phyloP scores from a whole-genome alignment of 192 early-diverging fungal genomes.

The Entophlyctis luteolus region DNA sequence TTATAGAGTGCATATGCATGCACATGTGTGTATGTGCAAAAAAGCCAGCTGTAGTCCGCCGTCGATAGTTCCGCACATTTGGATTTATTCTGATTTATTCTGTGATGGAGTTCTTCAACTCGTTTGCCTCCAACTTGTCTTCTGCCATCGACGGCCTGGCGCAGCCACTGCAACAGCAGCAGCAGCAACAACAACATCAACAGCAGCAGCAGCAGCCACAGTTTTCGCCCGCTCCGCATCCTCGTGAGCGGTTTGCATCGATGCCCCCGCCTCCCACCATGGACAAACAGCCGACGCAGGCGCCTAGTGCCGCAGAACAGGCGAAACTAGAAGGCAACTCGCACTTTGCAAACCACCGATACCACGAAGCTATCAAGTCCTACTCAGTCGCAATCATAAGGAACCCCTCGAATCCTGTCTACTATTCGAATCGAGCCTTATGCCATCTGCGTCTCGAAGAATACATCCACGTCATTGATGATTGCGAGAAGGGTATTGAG shows the following conservation, averaged over 20 bases:
- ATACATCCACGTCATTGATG: constrained; percentile 53
- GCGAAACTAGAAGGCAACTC: constrained; percentile 33
- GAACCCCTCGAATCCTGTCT: constrained; percentile 56
- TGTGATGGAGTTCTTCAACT: too few relatives aligned
- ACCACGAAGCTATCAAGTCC: constrained; percentile 25
- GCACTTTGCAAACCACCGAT: constrained; percentile 30
- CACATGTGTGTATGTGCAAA: too few relatives aligned
- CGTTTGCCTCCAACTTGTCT: too few relatives aligned
- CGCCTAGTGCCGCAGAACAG: neutral
- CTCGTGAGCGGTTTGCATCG: neutral
- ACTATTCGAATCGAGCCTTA: constrained; percentile 81
- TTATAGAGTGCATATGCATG: too few relatives aligned
- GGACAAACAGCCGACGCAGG: neutral
- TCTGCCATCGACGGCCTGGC: too few relatives aligned
- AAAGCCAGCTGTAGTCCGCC: too few relatives aligned
- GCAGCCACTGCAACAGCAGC: neutral
- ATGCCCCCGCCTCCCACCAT: too few relatives aligned
- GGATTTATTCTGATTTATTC: too few relatives aligned
- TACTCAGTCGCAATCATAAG: constrained; percentile 53
- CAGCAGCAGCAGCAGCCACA: too few relatives aligned
- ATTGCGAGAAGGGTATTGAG: constrained; percentile 64
- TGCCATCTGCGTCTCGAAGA: constrained; percentile 64
- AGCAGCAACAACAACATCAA: neutral
- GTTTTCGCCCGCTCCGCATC: neutral
- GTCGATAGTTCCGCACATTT: too few relatives aligned